These are phyloP conservation scores for Citrullus amarus DNA, from an alignment of 306 rosid genomes.

Conservation along the genomic window DNA sequence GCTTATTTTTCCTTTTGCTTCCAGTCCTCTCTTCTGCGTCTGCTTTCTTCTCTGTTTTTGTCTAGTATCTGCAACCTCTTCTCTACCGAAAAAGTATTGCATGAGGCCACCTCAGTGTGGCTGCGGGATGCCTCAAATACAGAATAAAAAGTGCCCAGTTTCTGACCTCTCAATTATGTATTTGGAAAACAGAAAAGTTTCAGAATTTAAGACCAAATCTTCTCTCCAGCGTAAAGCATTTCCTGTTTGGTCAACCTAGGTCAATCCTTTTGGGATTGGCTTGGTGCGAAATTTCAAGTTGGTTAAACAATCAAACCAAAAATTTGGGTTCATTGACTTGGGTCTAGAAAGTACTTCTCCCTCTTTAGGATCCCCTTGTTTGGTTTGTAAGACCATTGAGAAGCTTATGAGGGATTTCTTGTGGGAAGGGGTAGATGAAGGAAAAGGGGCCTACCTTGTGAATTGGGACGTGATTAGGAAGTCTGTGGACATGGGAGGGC, in stretches of 20 bases:
- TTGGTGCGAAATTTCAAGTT: neutral
- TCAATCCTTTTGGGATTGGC: neutral
- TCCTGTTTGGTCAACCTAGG: neutral
- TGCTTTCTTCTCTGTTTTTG: neutral
- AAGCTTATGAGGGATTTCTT: no score
- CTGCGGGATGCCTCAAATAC: neutral
- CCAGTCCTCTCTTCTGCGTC: neutral
- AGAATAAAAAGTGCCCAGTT: neutral
- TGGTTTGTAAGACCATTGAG: no score
- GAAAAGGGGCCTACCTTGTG: no score
- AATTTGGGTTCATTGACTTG: neutral
- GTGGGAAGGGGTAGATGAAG: no score
- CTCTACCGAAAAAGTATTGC: neutral
- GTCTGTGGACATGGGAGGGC: no score
- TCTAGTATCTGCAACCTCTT: neutral
- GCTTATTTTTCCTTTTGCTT: neutral
- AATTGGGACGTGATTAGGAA: no score
- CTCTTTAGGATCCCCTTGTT: no score
- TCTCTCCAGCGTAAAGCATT: neutral
- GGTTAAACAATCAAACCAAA: neutral
- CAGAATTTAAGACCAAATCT: neutral
- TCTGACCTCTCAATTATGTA: neutral
- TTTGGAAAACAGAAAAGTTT: neutral
- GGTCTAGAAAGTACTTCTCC: neutral
- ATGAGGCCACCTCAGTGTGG: neutral